Evolutionary conservation across 2,329 filamentous ascomycete genomes (phyloP), one percentile per base, ranked within the genome.

Genomic region (Alternaria angustiovoidea): DNA sequence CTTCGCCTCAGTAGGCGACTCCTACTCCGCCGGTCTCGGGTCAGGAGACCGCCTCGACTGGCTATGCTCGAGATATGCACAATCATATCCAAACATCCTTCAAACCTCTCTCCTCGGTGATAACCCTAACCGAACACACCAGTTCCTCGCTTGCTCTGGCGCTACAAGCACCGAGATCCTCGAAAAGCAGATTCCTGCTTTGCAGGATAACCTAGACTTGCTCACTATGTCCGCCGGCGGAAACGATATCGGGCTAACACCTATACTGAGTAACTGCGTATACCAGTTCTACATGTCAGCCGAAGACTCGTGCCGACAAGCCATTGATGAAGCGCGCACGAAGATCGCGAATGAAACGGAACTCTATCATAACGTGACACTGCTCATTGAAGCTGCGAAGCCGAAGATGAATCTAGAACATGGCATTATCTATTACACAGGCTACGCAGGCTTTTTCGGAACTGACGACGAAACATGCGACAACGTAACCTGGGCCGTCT

Each of bases 371-470:
- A 73, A 71, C 30, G 47, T 74, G 8, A 69, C 62, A 1, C 42
- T 42, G 4, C 46, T 75, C 4, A 52, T 76, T 28, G 56, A 66
- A 9, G 68, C 70, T 2, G 57, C 67, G 18, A 67, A 61, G 24
- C 62, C 63, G 0, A 70, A 72, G 24, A 63, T 76, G 58, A 69
- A 69, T 20, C 44, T 55, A 16, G 32, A 55, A 3, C 55, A 71
- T 18, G 74, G 73, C 7, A n/a, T 66, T 4, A 69, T 76, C 3
- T 74, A 73, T 49, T 62, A 36, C 32, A 36, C 72, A 4, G 72
- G 72, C 7, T 77, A 76, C 34, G 69, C 75, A 1, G 43, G 57
- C 7, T 77, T 77, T 66, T 77, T 75, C 42, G 74, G 69, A 26
- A 57, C 59, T 1, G 68, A 69, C 2, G 72, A 72, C 30, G 3